Conservation (phyloP, 352 stramenopile species). For the Phytopythium montanum region DNA sequence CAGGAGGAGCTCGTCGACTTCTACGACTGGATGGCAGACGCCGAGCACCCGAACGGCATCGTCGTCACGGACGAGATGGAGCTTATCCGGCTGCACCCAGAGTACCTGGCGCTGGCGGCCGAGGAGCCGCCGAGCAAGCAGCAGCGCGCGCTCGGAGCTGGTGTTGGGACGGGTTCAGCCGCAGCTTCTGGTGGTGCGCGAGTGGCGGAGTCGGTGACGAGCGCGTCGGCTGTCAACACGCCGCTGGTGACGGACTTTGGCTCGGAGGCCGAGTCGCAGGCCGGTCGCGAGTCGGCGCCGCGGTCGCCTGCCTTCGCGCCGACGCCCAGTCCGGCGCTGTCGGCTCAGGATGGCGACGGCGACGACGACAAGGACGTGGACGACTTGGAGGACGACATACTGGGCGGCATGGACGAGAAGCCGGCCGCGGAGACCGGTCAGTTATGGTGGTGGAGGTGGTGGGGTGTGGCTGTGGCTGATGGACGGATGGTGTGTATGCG, state of each 20-base stretch:
- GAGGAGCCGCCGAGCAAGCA: slow-evolving; percentile 37
- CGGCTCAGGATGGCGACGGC: slow-evolving; percentile 38
- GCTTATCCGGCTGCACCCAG: slow-evolving; percentile 75
- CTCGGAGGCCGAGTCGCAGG: slow-evolving; percentile 60
- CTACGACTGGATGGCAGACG: slow-evolving; percentile 84
- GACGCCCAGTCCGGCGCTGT: slow-evolving; percentile 49
- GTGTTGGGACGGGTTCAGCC: slow-evolving; percentile 6
- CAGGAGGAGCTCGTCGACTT: slow-evolving; percentile 86
- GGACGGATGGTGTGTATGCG: not conserved
- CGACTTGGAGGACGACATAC: slow-evolving; percentile 73
- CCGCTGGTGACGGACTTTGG: slow-evolving; percentile 64
- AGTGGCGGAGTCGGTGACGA: slow-evolving; percentile 1
- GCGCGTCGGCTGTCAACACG: slow-evolving; percentile 60
- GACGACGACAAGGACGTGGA: slow-evolving; percentile 79
- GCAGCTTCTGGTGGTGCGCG: slow-evolving; percentile 14
- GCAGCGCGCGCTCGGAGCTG: slow-evolving; percentile 19
- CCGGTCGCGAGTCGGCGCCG: slow-evolving; percentile 55
- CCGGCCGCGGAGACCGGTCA: slow-evolving; percentile 17
- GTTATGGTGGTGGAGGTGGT: not conserved
- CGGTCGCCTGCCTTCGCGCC: slow-evolving; percentile 57
- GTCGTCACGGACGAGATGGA: slow-evolving; percentile 80
- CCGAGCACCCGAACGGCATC: slow-evolving; percentile 63
- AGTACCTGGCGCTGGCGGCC: slow-evolving; percentile 67
- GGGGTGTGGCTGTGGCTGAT: not conserved
- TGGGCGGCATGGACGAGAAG: slow-evolving; percentile 72